Evolutionary conservation across 1,139 yeast species (phyloP).

Genomic region (Suhomyces choctaworum): DNA sequence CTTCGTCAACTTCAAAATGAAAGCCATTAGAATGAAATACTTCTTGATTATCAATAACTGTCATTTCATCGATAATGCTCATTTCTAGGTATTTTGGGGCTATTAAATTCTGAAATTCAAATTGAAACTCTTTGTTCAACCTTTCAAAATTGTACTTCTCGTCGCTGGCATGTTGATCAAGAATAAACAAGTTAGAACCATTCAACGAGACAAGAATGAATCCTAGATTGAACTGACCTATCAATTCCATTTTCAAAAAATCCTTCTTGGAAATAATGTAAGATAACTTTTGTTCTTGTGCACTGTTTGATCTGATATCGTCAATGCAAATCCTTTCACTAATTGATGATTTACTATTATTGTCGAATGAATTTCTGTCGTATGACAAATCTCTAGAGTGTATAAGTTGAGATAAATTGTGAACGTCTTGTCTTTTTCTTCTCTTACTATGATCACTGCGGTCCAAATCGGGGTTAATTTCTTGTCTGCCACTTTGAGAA

Average conservation of each 20-base stretch:
- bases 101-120: constrained; percentile 65
- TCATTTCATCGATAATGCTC: constrained; percentile 74
- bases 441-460: too few species aligned
- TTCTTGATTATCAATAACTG: constrained; percentile 57
- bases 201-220: constrained; percentile 67
- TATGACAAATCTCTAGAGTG: not conserved
- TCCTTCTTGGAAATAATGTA: constrained; percentile 62
- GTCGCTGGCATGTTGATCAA: constrained; percentile 98
- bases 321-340: constrained; percentile 16
- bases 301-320: constrained; percentile 27
- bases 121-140: constrained; percentile 52
- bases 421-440: too few species aligned
- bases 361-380: not conserved
- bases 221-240: constrained; percentile 93
- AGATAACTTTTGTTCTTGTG: constrained; percentile 55
- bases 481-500: too few species aligned
- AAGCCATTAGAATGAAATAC: constrained; percentile 79
- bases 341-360: not conserved
- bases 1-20: constrained; percentile 47
- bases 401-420: constrained; percentile 9
- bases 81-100: constrained; percentile 63
- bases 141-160: constrained; percentile 89
- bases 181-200: constrained; percentile 64
- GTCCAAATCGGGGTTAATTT: too few species aligned
- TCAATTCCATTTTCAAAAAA: constrained; percentile 67